Evolutionary conservation across 2,329 filamentous ascomycete species (phyloP).

Genomic region (Stagonosporopsis rhizophila): DNA sequence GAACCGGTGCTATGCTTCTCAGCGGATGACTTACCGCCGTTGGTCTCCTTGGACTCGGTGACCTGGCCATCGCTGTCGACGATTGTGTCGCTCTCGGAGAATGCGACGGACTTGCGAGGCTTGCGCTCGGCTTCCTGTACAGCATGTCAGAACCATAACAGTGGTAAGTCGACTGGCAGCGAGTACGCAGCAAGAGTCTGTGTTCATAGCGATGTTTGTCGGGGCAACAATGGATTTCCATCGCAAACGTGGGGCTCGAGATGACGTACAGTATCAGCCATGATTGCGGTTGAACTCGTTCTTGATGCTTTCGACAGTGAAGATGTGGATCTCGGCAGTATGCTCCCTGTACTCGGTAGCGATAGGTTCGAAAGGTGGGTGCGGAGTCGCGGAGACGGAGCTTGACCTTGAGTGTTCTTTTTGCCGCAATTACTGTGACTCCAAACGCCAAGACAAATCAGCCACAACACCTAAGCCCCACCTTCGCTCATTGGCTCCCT

Average conservation of each 20-base stretch:
- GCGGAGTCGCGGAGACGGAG: conserved; percentile 19
- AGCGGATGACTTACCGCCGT: conserved; percentile 80
- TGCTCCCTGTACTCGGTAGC: conserved; percentile 7
- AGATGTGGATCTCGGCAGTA: conserved; percentile 5
- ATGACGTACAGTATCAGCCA: conserved; percentile 57
- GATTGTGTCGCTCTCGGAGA: conserved; percentile 84
- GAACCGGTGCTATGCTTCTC: conserved; percentile 67
- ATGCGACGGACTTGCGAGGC: conserved; percentile 91
- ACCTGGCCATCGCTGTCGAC: conserved; percentile 90
- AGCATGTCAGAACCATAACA: conserved; percentile 29
- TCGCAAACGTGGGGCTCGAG: conserved; percentile 31
- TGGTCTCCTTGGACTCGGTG: conserved; percentile 72
- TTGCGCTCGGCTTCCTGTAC: conserved; percentile 65
- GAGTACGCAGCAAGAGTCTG: neutral
- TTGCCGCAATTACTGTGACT: conserved; percentile 25
- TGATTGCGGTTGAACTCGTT: conserved; percentile 53
- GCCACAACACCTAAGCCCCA: conserved; percentile 33
- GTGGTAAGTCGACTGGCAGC: neutral
- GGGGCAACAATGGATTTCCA: conserved; percentile 28
- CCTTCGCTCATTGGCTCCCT: conserved; percentile 36
- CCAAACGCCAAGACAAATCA: conserved; percentile 19
- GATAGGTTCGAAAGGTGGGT: conserved; percentile 11
- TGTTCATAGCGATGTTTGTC: neutral
- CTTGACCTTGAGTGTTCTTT: conserved; percentile 22
- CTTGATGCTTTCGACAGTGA: conserved; percentile 6